These are phyloP conservation scores for Myotisia sp. DNA, from an alignment of 2,329 filamentous ascomycete species.

Conservation along the genomic window DNA sequence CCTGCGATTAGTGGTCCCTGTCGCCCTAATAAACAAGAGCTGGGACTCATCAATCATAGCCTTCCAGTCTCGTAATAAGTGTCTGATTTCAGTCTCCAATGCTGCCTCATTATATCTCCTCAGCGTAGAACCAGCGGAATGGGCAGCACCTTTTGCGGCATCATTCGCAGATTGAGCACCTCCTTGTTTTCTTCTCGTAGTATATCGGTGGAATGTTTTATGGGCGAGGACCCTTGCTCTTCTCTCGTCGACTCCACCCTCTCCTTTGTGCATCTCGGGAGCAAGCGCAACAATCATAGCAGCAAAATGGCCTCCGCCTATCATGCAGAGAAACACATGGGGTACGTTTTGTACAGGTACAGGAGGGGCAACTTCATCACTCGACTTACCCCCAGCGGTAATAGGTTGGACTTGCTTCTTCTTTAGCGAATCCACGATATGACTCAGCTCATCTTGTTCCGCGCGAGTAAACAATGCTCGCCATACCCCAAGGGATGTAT, in stretches of 20 bases:
- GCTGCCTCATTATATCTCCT: constrained; percentile 91
- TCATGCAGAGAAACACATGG: constrained; percentile 95
- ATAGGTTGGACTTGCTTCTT: constrained; percentile 61
- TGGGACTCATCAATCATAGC: constrained; percentile 69
- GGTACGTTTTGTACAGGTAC: constrained; percentile 53
- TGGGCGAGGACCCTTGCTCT: constrained; percentile 82
- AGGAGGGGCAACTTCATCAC: constrained; percentile 31
- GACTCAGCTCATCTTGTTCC: constrained; percentile 52
- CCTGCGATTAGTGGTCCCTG: constrained; percentile 68
- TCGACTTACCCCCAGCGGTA: constrained; percentile 23
- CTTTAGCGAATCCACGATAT: constrained; percentile 53
- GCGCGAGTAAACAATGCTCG: constrained; percentile 59
- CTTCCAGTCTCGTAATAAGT: constrained; percentile 72
- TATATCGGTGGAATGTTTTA: constrained; percentile 97
- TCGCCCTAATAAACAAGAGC: constrained; percentile 76
- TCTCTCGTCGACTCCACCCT: constrained; percentile 58
- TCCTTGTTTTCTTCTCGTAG: constrained; percentile 88
- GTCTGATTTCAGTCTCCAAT: constrained; percentile 72
- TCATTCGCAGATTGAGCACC: constrained; percentile 90
- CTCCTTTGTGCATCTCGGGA: constrained; percentile 59
- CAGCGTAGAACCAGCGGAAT: constrained; percentile 80
- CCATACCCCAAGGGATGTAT: constrained; percentile 75
- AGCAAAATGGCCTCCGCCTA: constrained; percentile 92
- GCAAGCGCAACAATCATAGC: constrained; percentile 87
- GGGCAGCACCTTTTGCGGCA: constrained; percentile 79